Percentiles rank a stretch among this genome's conserved stretches.
Evolutionary conservation across 441 rosid species (phyloP).

Genomic region (Kokia cookei): DNA sequence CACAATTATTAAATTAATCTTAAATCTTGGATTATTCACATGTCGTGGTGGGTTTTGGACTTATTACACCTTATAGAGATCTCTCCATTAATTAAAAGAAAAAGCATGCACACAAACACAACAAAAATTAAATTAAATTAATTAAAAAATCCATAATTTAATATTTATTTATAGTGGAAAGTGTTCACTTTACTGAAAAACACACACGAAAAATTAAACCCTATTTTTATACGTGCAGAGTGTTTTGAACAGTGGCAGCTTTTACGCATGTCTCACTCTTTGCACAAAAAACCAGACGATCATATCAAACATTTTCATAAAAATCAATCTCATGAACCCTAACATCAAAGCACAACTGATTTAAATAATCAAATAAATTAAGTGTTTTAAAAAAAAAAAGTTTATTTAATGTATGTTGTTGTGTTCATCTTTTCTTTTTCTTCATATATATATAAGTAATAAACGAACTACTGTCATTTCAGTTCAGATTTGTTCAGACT

Average conservation of each 20-base stretch:
- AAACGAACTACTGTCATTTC: conserved; percentile 35
- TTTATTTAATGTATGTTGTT: conserved; percentile 7
- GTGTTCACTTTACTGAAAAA: conserved; percentile 42
- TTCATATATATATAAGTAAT: conserved; percentile 21
- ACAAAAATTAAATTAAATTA: neutral
- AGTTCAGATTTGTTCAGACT: conserved; percentile 22
- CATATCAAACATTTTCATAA: conserved; percentile 31
- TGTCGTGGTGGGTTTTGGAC: conserved; percentile 36
- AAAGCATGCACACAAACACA: conserved; percentile 21
- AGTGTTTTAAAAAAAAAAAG: conserved; percentile 8
- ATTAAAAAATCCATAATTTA: neutral
- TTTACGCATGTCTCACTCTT: conserved; percentile 40
- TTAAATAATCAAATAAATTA: conserved; percentile 17
- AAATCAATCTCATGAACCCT: conserved; percentile 30
- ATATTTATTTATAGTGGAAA: neutral
- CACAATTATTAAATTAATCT: conserved; percentile 2
- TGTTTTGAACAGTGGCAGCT: conserved; percentile 77
- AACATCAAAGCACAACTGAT: conserved; percentile 41
- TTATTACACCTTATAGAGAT: neutral
- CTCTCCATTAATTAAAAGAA: neutral
- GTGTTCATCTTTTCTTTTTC: neutral
- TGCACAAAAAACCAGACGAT: conserved; percentile 49
- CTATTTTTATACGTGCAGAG: conserved; percentile 28
- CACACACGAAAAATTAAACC: conserved; percentile 16
- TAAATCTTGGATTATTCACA: conserved; percentile 35